These are phyloP conservation scores for Phyllosticta capitalensis DNA, from an alignment of 2,329 filamentous ascomycete species.

Conservation along the genomic window DNA sequence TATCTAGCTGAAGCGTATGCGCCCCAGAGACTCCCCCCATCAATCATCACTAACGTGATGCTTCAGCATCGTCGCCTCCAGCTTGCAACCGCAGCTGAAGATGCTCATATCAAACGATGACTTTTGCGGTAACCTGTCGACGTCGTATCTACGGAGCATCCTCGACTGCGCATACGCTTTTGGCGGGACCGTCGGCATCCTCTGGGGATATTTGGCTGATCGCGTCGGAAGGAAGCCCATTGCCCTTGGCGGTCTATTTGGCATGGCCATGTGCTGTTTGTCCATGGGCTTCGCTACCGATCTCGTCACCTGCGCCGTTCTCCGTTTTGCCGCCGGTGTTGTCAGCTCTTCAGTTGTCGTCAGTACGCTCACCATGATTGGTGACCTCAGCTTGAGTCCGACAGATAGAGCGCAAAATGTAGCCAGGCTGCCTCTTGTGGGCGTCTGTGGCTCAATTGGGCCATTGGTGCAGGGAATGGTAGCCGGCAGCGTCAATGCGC, in stretches of 20 bases:
- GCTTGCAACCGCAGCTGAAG: conserved; percentile 37
- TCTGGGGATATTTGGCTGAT: conserved; percentile 38
- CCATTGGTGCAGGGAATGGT: conserved; percentile 36
- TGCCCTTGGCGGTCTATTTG: conserved; percentile 34
- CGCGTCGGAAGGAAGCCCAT: conserved; percentile 34
- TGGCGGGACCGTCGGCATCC: conserved; percentile 34
- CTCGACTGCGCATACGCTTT: conserved; percentile 41
- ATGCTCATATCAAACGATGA: conserved; percentile 36
- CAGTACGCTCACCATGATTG: conserved; percentile 38
- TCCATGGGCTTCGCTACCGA: conserved; percentile 38
- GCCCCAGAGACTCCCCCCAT: background rate
- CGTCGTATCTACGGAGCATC: conserved; percentile 38
- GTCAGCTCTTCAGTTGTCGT: conserved; percentile 37
- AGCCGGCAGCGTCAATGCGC: conserved; percentile 31
- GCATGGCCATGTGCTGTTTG: conserved; percentile 36
- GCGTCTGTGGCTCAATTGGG: conserved; percentile 36
- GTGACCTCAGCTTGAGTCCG: conserved; percentile 31
- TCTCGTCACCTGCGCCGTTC: conserved; percentile 31
- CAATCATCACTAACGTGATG: background rate
- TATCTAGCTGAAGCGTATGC: conserved; percentile 39
- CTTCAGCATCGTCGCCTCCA: conserved; percentile 38
- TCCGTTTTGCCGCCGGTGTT: conserved; percentile 36
- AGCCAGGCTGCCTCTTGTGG: conserved; percentile 35
- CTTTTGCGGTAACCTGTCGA: conserved; percentile 35
- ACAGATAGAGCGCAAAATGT: conserved; percentile 33